Base-by-base conservation (phyloP, 495 filamentous ascomycete species). In the Penicillium bovifimosum region DNA sequence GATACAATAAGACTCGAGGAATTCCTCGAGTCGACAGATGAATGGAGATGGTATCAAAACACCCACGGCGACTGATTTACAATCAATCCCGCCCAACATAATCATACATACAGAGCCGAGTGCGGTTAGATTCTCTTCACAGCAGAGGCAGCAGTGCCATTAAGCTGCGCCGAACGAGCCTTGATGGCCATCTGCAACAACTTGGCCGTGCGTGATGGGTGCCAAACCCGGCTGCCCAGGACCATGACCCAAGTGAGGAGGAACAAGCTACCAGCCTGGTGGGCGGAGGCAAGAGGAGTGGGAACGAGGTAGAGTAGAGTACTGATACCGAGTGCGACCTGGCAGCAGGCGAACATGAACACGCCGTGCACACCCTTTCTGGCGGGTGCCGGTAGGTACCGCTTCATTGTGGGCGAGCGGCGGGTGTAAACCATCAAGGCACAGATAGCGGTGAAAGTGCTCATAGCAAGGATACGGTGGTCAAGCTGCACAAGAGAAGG, bases 221-320 rank as follows among this genome's bases (percentile, higher is more conserved):
- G 70, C 74, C 78, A 78, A 28, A 82, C 68, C 43, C 84, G 73
- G 53, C 76, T 81, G 29, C 87, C 91, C 20, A 95, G 68, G 2
- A 96, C 79, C 27, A 96, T 66, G 0, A 83, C 82, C 38, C 90
- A 90, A 0, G 90, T 93, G 48, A 98, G 71, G 26, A 98, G 70
- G 29, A 90, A 89, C 54, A 98, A 70, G 44, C 83, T 86, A 10
- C 95, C 93, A 1, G 95, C 95, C 73, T 98, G 93, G 67, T 98
- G 93, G 35, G 88, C 83, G 8, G 93, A 90, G 8, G 93, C 93
- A 16, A 98, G 70, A 29, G 86, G 86, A 11, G 84, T 86, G 5
- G 93, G 93, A 9, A 97, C 90, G 42, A 97, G 82, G 72, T 97
- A 96, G 50, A 96, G 81, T 46, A 98, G 75, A 6, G 93, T 98